Evolutionary conservation across 305 asterid species (phyloP), one percentile per base, ranked within the genome.

Genomic region (Plantago lanceolata): DNA sequence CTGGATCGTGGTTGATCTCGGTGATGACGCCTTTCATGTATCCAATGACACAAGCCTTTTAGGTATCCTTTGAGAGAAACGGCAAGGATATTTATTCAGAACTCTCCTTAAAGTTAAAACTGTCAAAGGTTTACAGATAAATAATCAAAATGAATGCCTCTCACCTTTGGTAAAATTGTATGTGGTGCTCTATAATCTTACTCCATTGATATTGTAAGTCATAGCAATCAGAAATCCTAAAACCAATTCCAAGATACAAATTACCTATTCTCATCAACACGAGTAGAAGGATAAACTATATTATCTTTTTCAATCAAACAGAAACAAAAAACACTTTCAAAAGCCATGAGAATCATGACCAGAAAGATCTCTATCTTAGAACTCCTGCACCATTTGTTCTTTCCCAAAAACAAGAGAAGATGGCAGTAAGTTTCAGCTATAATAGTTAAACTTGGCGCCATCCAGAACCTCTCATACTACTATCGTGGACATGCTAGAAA

Each of bases 1-100:
- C 96, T 0, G 96, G 98, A 71, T 91, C 98, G 76, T 91, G 98
- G 61, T 88, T 85, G 75, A 91, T 74, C n/a, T 91, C 95, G 24
- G 84, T 82, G 62, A 88, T 62, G 11, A 91, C 96, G 0, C 98
- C 98, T 68, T 91, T 91, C 28, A 83, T 80, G 87, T 91, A 91
- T 0, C 98, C 95, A 31, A 86, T 91, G 43, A n/a, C n/a, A n/a
- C n/a, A n/a, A n/a, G n/a, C n/a, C n/a, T n/a, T n/a, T n/a, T n/a
- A n/a, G n/a, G n/a, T n/a, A n/a, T n/a, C n/a, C n/a, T n/a, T n/a
- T n/a, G n/a, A n/a, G n/a, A n/a, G n/a, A n/a, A n/a, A n/a, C n/a
- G n/a, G n/a, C 1, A 7, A 33, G 40, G 40, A 33, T 33, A 8
- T 33, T 33, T 33, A 33, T 33, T 33, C 40, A 33, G 9, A 1